Conservation (phyloP, 2,329 filamentous ascomycete species). For the Polytolypa hystricis region DNA sequence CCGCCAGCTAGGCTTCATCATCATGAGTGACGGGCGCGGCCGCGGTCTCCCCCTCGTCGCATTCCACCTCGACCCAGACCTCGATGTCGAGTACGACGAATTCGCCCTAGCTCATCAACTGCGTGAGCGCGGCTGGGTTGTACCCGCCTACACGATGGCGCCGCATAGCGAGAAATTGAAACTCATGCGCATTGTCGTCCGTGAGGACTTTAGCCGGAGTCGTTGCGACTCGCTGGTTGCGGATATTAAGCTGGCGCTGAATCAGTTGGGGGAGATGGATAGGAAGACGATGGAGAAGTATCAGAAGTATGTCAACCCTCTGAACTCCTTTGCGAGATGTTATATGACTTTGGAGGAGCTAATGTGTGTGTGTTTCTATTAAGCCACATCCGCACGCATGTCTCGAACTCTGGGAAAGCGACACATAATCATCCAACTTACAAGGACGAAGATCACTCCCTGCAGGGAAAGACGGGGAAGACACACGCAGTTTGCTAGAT, state of each 20-base stretch:
- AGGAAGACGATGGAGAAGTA: constrained; percentile 57
- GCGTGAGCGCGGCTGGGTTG: constrained; percentile 79
- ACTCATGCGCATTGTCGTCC: constrained; percentile 83
- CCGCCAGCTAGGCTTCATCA: constrained; percentile 65
- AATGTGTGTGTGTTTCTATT: too few relatives aligned
- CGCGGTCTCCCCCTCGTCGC: constrained; percentile 79
- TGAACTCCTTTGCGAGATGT: background rate
- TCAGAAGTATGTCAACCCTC: constrained; percentile 42
- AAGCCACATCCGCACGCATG: constrained; percentile 45
- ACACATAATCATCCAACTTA: constrained; percentile 43
- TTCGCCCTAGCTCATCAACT: constrained; percentile 76
- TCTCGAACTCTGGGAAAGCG: constrained; percentile 42
- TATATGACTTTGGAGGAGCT: too few relatives aligned
- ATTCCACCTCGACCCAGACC: constrained; percentile 58
- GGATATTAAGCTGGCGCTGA: constrained; percentile 68
- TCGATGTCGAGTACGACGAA: constrained; percentile 53
- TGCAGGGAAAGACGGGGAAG: constrained; percentile 86
- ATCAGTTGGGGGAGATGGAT: constrained; percentile 64
- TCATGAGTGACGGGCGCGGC: constrained; percentile 73
- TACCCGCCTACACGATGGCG: constrained; percentile 95
- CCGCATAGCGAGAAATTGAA: constrained; percentile 74
- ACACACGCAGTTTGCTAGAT: constrained; percentile 71
- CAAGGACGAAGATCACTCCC: constrained; percentile 67
- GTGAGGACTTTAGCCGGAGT: constrained; percentile 78
- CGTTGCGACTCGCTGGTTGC: constrained; percentile 67